A percentile compares a stretch with the other conserved stretches of the same genome.
phyloP scores from a whole-genome alignment of 495 filamentous ascomycete species.

The Neurospora terricola region DNA sequence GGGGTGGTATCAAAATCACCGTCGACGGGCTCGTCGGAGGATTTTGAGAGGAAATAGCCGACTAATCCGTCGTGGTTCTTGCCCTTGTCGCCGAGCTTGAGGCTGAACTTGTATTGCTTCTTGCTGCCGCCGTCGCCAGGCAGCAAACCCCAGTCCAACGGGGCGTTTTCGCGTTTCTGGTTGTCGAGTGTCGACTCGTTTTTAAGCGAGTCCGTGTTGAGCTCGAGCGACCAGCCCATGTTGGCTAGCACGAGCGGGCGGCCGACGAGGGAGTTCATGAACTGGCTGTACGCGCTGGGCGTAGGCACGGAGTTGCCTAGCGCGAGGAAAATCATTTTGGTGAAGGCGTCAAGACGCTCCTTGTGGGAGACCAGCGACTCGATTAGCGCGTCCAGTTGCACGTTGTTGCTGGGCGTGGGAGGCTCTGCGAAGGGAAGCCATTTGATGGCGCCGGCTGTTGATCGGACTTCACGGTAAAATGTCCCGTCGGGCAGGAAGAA shows the following conservation, averaged over 20 bases:
- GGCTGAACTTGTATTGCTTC: slow-evolving; percentile 24
- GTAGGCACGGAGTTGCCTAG: slow-evolving; percentile 11
- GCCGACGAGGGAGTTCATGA: slow-evolving; percentile 30
- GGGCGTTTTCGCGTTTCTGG: not conserved
- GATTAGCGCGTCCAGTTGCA: slow-evolving; percentile 30
- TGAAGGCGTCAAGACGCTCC: slow-evolving; percentile 26
- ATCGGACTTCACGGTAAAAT: slow-evolving; percentile 41
- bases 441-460: slow-evolving; percentile 19
- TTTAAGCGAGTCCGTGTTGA: slow-evolving; percentile 12
- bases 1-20: not conserved
- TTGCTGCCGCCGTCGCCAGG: not conserved
- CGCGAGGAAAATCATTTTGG: slow-evolving; percentile 25
- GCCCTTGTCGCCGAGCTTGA: slow-evolving; percentile 33
- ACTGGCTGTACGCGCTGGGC: slow-evolving; percentile 29
- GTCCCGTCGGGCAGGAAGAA: slow-evolving; percentile 38
- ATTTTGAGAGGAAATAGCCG: slow-evolving; percentile 27
- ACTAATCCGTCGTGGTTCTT: slow-evolving; percentile 33
- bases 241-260: slow-evolving; percentile 40
- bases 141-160: not conserved
- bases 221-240: slow-evolving; percentile 36
- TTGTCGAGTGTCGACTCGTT: slow-evolving; percentile 6
- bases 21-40: not conserved
- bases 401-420: not conserved
- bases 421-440: slow-evolving; percentile 28
- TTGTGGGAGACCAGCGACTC: not conserved